A percentile compares a stretch with the other conserved stretches of the same genome.
These are phyloP conservation scores for Pseudogymnoascus sp. DNA, from an alignment of 2,329 filamentous ascomycete species.

Conservation along the genomic window DNA sequence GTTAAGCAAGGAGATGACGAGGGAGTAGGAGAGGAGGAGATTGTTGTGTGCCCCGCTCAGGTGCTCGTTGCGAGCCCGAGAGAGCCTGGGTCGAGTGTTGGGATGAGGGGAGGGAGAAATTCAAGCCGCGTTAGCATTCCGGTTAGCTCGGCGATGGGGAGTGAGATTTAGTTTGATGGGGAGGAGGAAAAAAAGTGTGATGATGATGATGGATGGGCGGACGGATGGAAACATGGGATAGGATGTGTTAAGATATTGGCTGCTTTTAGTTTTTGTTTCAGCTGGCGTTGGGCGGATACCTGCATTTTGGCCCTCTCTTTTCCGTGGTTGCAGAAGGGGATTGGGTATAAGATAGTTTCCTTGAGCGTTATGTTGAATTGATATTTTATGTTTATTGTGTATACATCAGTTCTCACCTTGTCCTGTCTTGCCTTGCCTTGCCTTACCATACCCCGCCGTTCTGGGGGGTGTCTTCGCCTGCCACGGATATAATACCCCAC, in stretches of 20 bases:
- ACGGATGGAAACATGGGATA: not conserved
- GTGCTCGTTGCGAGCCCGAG: constrained; percentile 64
- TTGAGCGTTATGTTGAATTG: constrained; percentile 1
- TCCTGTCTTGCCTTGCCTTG: not conserved
- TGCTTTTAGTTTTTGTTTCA: not conserved
- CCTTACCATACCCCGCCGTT: no score
- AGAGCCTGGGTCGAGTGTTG: constrained; percentile 19
- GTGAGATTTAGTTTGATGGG: not conserved
- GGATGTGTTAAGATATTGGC: constrained; percentile 7
- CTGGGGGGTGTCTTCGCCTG: not conserved
- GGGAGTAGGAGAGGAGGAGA: constrained; percentile 84
- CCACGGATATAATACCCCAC: not conserved
- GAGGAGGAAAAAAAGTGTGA: not conserved
- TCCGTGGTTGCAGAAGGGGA: constrained; percentile 1
- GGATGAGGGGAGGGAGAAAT: constrained; percentile 7
- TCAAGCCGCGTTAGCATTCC: not conserved
- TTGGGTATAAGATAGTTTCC: constrained; percentile 9
- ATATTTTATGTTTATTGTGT: constrained; percentile 6
- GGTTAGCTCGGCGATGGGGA: constrained; percentile 1
- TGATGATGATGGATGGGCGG: constrained; percentile 4
- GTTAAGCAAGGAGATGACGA: constrained; percentile 91
- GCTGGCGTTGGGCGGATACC: constrained; percentile 8
- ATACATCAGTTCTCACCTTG: not conserved
- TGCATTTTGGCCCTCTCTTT: constrained; percentile 2
- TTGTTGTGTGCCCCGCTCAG: constrained; percentile 91